These are phyloP conservation scores for Penicillium hordei DNA, from an alignment of 2,329 filamentous ascomycete genomes.

Conservation along the genomic window DNA sequence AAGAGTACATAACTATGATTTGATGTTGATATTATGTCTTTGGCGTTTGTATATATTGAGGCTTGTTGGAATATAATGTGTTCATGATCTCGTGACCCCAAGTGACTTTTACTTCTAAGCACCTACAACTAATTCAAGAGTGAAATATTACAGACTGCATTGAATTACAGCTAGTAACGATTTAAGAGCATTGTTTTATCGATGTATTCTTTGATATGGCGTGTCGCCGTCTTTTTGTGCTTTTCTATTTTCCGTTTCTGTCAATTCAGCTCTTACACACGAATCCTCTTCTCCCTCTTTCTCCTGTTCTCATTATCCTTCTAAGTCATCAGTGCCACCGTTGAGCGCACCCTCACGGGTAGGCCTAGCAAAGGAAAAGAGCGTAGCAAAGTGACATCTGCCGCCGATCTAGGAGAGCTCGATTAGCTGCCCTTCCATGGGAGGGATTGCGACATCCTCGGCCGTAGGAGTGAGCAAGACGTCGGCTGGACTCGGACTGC, in stretches of 20 bases:
- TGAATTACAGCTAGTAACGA: not conserved
- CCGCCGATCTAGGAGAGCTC: not conserved
- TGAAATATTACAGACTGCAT: not conserved
- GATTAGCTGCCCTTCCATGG: not conserved
- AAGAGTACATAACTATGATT: slow-evolving; percentile 31
- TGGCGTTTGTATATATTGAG: not conserved
- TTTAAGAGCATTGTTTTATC: not conserved
- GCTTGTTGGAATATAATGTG: not conserved
- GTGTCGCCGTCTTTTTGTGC: not conserved
- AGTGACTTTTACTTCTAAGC: too few relatives aligned
- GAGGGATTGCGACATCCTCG: not conserved
- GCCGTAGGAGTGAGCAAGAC: too few relatives aligned
- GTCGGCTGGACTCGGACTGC: not conserved
- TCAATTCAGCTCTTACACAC: not conserved
- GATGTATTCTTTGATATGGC: not conserved
- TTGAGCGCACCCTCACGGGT: not conserved
- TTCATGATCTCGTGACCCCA: not conserved
- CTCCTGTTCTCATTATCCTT: not conserved
- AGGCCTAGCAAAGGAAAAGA: not conserved
- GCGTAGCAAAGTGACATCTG: not conserved
- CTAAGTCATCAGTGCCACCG: too few relatives aligned
- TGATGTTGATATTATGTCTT: slow-evolving; percentile 8
- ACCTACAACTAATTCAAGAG: not conserved
- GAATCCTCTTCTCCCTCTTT: not conserved
- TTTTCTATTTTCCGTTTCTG: not conserved